These are phyloP conservation scores for Acacia acuminata DNA, from an alignment of 306 rosid genomes.

Conservation along the genomic window DNA sequence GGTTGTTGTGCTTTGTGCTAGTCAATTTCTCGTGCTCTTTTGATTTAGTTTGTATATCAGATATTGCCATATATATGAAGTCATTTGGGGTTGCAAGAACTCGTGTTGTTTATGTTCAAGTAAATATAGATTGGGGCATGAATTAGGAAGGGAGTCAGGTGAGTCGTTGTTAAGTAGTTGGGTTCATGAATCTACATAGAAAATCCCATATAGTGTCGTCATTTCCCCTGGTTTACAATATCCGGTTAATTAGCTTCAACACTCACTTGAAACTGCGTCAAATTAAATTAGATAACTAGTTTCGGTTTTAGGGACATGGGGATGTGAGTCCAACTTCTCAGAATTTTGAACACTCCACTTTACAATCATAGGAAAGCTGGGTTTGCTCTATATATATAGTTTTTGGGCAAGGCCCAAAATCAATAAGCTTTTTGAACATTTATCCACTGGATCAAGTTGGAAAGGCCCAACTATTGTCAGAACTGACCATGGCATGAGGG, in stretches of 20 bases:
- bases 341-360: background rate
- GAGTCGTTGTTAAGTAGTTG: too few species aligned
- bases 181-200: too few species aligned
- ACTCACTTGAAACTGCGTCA: background rate
- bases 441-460: background rate
- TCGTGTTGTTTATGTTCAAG: background rate
- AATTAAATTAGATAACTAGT: background rate
- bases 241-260: background rate
- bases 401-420: background rate
- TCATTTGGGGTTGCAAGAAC: background rate
- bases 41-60: background rate
- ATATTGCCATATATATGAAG: background rate
- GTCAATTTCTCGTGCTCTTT: slow-evolving; percentile 11
- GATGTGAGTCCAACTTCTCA: slow-evolving; percentile 13
- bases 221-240: background rate
- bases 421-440: background rate
- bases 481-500: too few species aligned
- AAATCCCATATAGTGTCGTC: background rate
- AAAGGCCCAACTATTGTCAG: background rate
- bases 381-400: background rate
- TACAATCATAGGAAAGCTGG: too few species aligned
- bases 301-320: background rate
- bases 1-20: background rate
- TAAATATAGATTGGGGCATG: too few species aligned
- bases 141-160: too few species aligned